Evolutionary conservation across 106 monocot species (phyloP), one percentile per base, ranked within the genome.

Genomic region (Dendrobium officinale): DNA sequence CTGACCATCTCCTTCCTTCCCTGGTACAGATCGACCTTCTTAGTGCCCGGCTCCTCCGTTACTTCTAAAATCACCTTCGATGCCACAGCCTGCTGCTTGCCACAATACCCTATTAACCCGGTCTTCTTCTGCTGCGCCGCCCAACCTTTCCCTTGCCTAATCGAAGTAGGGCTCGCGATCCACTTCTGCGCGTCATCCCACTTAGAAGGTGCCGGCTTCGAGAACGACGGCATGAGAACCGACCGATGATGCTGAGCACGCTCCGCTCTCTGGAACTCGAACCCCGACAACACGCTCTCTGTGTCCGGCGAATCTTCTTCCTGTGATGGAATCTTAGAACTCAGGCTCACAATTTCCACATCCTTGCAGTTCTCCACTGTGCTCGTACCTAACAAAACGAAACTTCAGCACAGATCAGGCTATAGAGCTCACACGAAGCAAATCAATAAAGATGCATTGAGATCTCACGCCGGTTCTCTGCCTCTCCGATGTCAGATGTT

Each of bases 111-210:
- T 17, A 81, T 40, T 22, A 90, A 72, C 18, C 79, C 86, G 18
- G 83, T 51, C 54, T 81, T 98, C 84, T 84, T 90, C 0, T 70
- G 44, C 55, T 82, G 81, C 29, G 24, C 22, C 20, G 49, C 75
- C 8, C 82, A 78, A 33, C 72, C 76, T 66, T 91, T 90, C 42
- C 79, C 85, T 5, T 33, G 49, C 4, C 80, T 74, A 68, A 80
- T 90, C 24, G 88, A 83, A 0, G 85, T 96, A 9, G 93, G 96
- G 85, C 96, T 96, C 7, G 88, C 89, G 44, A 96, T 96, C 96
- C 96, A 96, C 78, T 96, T 96, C 84, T 96, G 78, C 2, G 96
- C 96, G 41, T 96, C 91, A 70, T 96, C 96, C 96, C 96, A 96
- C 72, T 96, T 96, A 0, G 96, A 96, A 24, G 93, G 95, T 6